Percentiles rank a stretch among this genome's conserved stretches.
These are phyloP conservation scores for Phytophthora cajani DNA, from an alignment of 352 stramenopile genomes.

Conservation along the genomic window DNA sequence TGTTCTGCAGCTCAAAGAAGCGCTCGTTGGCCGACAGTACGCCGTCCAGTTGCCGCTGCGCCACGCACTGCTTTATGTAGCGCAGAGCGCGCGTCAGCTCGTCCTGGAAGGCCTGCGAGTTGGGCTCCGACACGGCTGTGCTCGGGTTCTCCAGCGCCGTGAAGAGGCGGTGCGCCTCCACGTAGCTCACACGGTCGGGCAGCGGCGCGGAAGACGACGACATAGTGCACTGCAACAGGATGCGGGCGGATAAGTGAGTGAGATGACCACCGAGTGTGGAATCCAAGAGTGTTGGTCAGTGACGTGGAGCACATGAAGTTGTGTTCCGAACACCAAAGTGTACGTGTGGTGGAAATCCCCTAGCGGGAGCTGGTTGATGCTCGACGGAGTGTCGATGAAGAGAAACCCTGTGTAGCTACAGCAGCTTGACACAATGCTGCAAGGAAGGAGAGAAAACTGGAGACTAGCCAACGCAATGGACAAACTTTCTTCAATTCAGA, in stretches of 20 bases:
- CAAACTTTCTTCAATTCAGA: constrained; percentile 1
- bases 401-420: neutral
- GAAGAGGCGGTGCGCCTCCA: constrained; percentile 39
- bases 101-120: constrained; percentile 36
- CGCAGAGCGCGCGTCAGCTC: constrained; percentile 23
- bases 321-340: neutral
- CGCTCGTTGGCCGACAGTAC: constrained; percentile 75
- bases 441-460: too few relatives aligned
- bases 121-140: constrained; percentile 26
- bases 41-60: constrained; percentile 69
- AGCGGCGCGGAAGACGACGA: neutral
- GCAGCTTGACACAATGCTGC: neutral
- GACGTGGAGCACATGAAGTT: neutral
- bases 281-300: neutral
- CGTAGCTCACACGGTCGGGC: constrained; percentile 39
- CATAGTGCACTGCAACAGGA: neutral
- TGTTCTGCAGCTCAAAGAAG: constrained; percentile 83
- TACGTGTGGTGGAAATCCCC: neutral
- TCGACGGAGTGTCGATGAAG: too few relatives aligned
- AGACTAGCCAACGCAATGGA: neutral
- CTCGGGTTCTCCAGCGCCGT: constrained; percentile 25
- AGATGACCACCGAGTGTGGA: neutral
- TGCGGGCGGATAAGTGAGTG: neutral
- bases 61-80: constrained; percentile 47
- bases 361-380: neutral